phyloP scores from a whole-genome alignment of 2,329 filamentous ascomycete genomes.

The Nothomitra cinnamomea region DNA sequence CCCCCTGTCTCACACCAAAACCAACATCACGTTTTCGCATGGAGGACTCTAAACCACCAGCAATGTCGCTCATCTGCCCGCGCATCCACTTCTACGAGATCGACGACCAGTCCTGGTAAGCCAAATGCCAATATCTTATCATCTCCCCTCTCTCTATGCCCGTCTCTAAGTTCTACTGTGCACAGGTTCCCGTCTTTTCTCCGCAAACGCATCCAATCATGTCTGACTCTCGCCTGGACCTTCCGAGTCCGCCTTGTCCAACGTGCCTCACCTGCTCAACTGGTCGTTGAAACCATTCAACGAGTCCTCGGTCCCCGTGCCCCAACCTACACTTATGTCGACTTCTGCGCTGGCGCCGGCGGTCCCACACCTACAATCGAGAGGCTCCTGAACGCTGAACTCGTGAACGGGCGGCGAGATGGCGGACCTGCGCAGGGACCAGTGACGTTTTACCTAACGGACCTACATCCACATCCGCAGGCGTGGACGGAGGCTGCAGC shows the following conservation, averaged over 20 bases:
- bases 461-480: constrained; percentile 23
- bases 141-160: background rate
- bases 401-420: constrained; percentile 18
- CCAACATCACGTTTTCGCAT: no score
- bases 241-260: constrained; percentile 10
- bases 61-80: no score
- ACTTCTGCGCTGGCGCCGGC: constrained; percentile 14
- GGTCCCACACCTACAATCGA: constrained; percentile 13
- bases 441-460: constrained; percentile 23
- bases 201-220: constrained; percentile 10
- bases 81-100: constrained; percentile 10
- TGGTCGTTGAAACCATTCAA: constrained; percentile 9
- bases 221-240: constrained; percentile 12
- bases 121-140: background rate
- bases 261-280: constrained; percentile 8
- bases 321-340: constrained; percentile 12
- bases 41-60: no score
- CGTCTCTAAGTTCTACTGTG: background rate
- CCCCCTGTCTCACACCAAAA: no score
- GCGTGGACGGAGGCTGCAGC: constrained; percentile 18
- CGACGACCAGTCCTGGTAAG: constrained; percentile 12
- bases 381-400: constrained; percentile 17
- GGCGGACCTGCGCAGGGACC: constrained; percentile 7
- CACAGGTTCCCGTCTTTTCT: constrained; percentile 10
- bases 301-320: constrained; percentile 6